Evolutionary conservation across 345 rosid species (phyloP).

Genomic region (Melaleuca alternifolia): DNA sequence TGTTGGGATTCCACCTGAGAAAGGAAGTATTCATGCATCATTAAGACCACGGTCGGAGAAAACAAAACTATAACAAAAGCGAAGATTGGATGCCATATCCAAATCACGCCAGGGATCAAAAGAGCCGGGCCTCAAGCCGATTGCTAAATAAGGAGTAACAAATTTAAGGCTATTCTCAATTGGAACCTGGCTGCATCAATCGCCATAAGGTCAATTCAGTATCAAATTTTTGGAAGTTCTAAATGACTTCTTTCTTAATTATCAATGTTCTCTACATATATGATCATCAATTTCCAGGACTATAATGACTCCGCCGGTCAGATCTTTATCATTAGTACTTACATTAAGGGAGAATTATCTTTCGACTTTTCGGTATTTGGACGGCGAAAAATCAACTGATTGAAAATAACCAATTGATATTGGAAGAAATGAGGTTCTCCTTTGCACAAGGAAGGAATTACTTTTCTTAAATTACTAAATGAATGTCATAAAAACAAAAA

Average conservation of each 20-base stretch:
- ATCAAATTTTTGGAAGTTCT: not conserved
- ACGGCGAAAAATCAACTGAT: not conserved
- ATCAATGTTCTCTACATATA: not conserved
- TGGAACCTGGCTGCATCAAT: not conserved
- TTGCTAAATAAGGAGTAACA: not conserved
- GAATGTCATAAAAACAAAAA: too few relatives aligned
- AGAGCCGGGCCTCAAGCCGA: not conserved
- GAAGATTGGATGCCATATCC: not conserved
- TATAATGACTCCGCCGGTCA: not conserved
- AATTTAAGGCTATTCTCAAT: not conserved
- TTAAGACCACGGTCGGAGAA: not conserved
- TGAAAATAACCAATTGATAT: too few relatives aligned
- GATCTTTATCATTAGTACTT: not conserved
- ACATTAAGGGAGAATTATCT: not conserved
- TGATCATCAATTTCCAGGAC: not conserved
- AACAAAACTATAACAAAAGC: not conserved
- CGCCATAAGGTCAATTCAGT: not conserved
- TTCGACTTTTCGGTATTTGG: not conserved
- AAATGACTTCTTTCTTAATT: not conserved
- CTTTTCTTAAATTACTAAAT: too few relatives aligned
- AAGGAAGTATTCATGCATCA: not conserved
- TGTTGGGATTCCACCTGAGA: slow-evolving; percentile 53
- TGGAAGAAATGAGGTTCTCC: too few relatives aligned
- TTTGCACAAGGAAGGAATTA: too few relatives aligned
- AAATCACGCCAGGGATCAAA: not conserved